Base-by-base conservation (phyloP, 2,329 filamentous ascomycete species). In the Ascochyta clinopodiicola region DNA sequence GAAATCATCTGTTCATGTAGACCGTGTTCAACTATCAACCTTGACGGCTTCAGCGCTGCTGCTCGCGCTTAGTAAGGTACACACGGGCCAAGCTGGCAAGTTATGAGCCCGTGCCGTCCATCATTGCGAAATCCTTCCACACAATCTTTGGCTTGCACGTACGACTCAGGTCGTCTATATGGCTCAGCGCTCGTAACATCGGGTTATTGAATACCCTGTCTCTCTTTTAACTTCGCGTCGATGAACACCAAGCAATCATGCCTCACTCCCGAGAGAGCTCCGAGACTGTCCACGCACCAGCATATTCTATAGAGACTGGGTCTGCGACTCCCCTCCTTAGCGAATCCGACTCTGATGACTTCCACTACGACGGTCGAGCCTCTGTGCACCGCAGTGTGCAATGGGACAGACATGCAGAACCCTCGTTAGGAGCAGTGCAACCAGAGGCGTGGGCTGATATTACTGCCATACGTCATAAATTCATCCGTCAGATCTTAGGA, bases 401-500 rank as follows among this genome's bases (percentile, higher is more conserved):
- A 65, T 73, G 70, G 69, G 63, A 73, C 21, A 63, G 66, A 19
- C 71, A 74, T 27, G 66, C 69, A 5, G 74, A 76, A 51, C 65
- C 70, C 2, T 75, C 74, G 7, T 51, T 77, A 31, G 71, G 66
- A 38, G 72, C 70, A 6, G 71, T 72, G 9, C 72, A 74, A 43
- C 73, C 69, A 44, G 63, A 69, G 34, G 74, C 68, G 52, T 70
- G 70, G 36, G 55, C 64, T 13, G 66, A 69, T 40, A 59, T 73
- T 15, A 63, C 66, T 36, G 59, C 64, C 15, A 64, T 76, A 40
- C 69, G 70, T 37, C 65, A 68, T 44, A 70, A 66, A 25, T 71
- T 74, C 55, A 64, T 75, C 31, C 68, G 71, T 25, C 75, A 79
- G 56, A 67, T 79, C 3, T 59, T 79, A 27, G 77, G 77, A 12